Evolutionary conservation across 2,329 filamentous ascomycete species (phyloP).

Genomic region (Aspergillus thermomutatus): DNA sequence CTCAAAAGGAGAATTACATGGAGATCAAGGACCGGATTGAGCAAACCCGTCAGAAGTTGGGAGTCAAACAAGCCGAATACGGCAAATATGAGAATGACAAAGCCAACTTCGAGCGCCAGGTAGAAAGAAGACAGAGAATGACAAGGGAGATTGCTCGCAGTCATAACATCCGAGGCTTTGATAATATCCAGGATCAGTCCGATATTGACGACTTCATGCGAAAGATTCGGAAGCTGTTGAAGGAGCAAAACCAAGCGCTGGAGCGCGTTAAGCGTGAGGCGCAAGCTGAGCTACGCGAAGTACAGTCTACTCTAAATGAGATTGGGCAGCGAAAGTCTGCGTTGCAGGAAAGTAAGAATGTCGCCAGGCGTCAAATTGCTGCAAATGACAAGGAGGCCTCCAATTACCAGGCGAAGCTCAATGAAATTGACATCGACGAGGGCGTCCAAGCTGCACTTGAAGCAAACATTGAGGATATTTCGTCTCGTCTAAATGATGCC

Average conservation of each 20-base stretch:
- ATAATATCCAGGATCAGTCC: slow-evolving; percentile 70
- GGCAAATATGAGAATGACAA: slow-evolving; percentile 84
- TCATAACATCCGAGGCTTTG: slow-evolving; percentile 81
- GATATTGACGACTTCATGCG: slow-evolving; percentile 75
- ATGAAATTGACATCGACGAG: slow-evolving; percentile 79
- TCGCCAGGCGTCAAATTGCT: slow-evolving; percentile 68
- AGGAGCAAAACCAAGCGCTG: slow-evolving; percentile 74
- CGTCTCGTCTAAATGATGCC: slow-evolving; percentile 58
- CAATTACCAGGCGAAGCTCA: slow-evolving; percentile 64
- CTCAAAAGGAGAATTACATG: slow-evolving; percentile 62
- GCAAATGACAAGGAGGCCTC: slow-evolving; percentile 69
- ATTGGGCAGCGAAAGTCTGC: slow-evolving; percentile 72
- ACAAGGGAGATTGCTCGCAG: slow-evolving; percentile 73
- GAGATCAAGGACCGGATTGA: slow-evolving; percentile 57
- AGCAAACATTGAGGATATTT: slow-evolving; percentile 67
- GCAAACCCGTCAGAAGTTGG: slow-evolving; percentile 40
- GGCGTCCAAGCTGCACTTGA: slow-evolving; percentile 76
- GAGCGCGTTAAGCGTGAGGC: slow-evolving; percentile 72
- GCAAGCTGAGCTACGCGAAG: slow-evolving; percentile 68
- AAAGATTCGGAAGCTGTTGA: slow-evolving; percentile 68
- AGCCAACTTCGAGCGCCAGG: slow-evolving; percentile 77
- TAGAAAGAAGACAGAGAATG: slow-evolving; percentile 67
- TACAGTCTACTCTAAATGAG: slow-evolving; percentile 68
- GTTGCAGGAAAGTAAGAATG: slow-evolving; percentile 69
- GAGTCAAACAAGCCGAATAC: slow-evolving; percentile 42